These are phyloP conservation scores for Trichoderma sp. DNA, from an alignment of 2,329 filamentous ascomycete species.

Conservation along the genomic window DNA sequence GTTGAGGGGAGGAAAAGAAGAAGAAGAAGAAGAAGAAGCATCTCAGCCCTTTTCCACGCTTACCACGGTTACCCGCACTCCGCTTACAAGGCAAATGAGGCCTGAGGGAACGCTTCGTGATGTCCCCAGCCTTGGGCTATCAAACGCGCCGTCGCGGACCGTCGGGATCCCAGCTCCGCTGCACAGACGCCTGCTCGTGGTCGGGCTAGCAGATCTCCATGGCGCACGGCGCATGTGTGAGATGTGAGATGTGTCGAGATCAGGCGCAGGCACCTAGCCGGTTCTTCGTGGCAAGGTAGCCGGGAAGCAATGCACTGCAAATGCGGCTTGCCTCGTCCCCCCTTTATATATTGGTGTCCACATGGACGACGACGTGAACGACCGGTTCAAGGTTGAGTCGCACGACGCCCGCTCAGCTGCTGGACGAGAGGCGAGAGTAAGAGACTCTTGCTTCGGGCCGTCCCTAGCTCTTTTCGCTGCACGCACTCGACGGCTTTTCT, in stretches of 20 bases:
- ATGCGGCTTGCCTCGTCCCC: conserved; percentile 2
- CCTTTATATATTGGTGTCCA: conserved; percentile 7
- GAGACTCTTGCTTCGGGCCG: conserved; percentile 19
- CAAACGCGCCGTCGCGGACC: conserved; percentile 8
- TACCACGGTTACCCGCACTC: neutral
- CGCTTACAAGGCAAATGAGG: neutral
- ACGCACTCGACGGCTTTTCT: neutral
- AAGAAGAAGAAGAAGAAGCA: neutral
- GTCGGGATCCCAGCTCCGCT: conserved; percentile 6
- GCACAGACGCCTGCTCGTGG: conserved; percentile 22
- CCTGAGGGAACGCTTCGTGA: neutral
- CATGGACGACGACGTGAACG: neutral
- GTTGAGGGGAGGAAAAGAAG: too few species aligned
- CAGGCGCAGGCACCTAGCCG: neutral
- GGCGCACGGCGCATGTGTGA: conserved; percentile 12
- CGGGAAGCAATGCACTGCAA: neutral
- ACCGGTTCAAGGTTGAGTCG: neutral
- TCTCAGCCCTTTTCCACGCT: neutral
- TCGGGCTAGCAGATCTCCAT: conserved; percentile 19
- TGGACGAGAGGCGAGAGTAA: neutral
- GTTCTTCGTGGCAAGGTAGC: too few species aligned
- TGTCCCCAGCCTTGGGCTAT: neutral
- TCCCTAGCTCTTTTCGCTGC: conserved; percentile 25
- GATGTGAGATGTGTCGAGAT: conserved; percentile 12
- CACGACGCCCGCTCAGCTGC: conserved; percentile 10